Base-by-base conservation (phyloP, 352 stramenopile genomes). In the Phytophthora sojae region DNA sequence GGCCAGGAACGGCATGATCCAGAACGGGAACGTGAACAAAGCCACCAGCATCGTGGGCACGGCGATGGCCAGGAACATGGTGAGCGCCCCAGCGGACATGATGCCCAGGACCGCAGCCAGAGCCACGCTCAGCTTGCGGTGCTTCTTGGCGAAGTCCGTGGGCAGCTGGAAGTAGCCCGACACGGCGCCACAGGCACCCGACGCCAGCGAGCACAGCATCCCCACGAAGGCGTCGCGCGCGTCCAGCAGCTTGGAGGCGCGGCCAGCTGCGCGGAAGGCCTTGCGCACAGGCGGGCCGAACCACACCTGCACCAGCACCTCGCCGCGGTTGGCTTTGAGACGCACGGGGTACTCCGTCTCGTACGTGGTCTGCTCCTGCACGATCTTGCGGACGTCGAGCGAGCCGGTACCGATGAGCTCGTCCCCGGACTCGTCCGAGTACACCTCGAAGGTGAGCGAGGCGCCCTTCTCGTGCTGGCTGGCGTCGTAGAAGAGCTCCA, bases 401-500 rank as follows among this genome's bases (percentile, higher is more conserved):
- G 92, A 80, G 17, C 83, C 86, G n/a, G 82, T 87, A 61, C 88
- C 88, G 50, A 95, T 89, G 53, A 93, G 76, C 19, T 92, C 82
- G 30, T 92, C 85, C 6, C 81, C 82, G 49, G 82, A 88, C 58
- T 95, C 88, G 29, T 94, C 73, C 60, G 85, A 79, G 67, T 83
- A 95, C 21, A 93, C 86, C 51, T 94, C 86, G 29, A 95, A 72
- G 8, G 80, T 91, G 44, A 95, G 47, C 19, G 69, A 59, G 2
- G 76, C 76, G n/a, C 69, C 64, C 9, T 92, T 86, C n/a, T 76
- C 73, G 45, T 83, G 77, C 30, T 77, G 30, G 49, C 57, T 80
- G 50, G 80, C 85, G 60, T 95, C 85, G 66, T 87, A 95, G 67
- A 88, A 94, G 37, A 95, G 80, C 71, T 95, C 88, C n/a, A 95